Evolutionary conservation across 2,329 filamentous ascomycete genomes (phyloP).

Genomic region (Domatiomyces globalis): DNA sequence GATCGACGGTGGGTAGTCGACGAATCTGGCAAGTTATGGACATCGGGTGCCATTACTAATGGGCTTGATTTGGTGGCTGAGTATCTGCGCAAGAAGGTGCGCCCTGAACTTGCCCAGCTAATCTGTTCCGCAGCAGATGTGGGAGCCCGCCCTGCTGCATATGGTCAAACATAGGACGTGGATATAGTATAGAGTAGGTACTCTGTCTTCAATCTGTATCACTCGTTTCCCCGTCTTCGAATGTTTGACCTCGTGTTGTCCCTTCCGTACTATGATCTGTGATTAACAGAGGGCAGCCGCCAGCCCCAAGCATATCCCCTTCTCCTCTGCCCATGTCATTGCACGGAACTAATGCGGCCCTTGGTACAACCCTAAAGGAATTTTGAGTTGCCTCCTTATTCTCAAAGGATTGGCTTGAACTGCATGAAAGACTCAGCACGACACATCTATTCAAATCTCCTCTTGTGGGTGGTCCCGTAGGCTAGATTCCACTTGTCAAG

Average conservation of each 20-base stretch:
- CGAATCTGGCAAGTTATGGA: constrained; percentile 1
- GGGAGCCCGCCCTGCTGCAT: constrained; percentile 18
- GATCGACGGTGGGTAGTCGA: constrained; percentile 16
- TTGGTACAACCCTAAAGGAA: no score
- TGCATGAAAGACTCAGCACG: no score
- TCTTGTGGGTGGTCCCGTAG: no score
- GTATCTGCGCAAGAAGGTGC: constrained; percentile 20
- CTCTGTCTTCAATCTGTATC: not conserved
- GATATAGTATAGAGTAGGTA: not conserved
- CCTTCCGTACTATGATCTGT: no score
- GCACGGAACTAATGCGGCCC: no score
- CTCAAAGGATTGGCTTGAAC: no score
- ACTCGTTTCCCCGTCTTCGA: not conserved
- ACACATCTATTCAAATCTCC: no score
- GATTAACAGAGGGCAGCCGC: no score
- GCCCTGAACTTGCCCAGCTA: constrained; percentile 20
- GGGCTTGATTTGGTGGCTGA: constrained; percentile 23
- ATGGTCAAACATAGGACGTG: constrained; percentile 12
- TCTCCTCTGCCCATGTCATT: no score
- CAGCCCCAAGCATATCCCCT: no score
- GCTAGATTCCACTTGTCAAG: no score
- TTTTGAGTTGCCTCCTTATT: no score
- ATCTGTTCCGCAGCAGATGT: constrained; percentile 26
- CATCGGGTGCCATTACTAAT: constrained; percentile 18
- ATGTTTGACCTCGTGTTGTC: not conserved